Evolutionary conservation across 2,329 filamentous ascomycete species (phyloP), one percentile per base, ranked within the genome.

Genomic region (Xylariales sp.): DNA sequence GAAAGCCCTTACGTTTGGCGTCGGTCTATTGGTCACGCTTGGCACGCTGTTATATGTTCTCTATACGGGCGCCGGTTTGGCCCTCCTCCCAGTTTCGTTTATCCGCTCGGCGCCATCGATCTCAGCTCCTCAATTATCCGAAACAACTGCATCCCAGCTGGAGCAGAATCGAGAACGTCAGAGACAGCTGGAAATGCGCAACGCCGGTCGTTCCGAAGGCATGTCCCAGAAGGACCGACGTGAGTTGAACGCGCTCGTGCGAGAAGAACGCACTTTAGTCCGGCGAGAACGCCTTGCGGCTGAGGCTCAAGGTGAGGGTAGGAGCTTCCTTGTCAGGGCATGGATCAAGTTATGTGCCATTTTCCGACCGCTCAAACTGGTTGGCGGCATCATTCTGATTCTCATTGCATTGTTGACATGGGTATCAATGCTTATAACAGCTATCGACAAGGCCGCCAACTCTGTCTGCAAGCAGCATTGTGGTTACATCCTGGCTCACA

Each of bases 401-500:
- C 48, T 88, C 2, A 59, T 95, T 16, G 74, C 87, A 1, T 62
- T 95, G 12, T 49, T 95, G 29, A 75, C 94, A 49, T 95, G 88
- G 76, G 76, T 84, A 7, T 95, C 88, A 11, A 97, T 98, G 88
- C 76, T 97, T 50, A 85, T 97, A 57, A 97, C 91, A 0, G 85
- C 82, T 49, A 89, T 97, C 54, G 93, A 98, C 75, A 97, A 97
- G 68, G 88, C 89, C 24, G 90, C 85, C 61, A 96, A 97, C 67
- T 96, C 90, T 4, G 69, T 94, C 45, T 98, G 93, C 76, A 91
- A 93, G 60, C 71, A 81, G 42, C 82, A 80, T 51, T 98, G 93
- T 58, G 93, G 93, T 45, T 98, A 96, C 63, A 86, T 97, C 34
- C 74, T 98, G 5, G 88, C 83, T 29, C 75, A 72, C 55, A 85